phyloP scores from a whole-genome alignment of 805 yeast species.

The Schwanniomyces vanrijiae region DNA sequence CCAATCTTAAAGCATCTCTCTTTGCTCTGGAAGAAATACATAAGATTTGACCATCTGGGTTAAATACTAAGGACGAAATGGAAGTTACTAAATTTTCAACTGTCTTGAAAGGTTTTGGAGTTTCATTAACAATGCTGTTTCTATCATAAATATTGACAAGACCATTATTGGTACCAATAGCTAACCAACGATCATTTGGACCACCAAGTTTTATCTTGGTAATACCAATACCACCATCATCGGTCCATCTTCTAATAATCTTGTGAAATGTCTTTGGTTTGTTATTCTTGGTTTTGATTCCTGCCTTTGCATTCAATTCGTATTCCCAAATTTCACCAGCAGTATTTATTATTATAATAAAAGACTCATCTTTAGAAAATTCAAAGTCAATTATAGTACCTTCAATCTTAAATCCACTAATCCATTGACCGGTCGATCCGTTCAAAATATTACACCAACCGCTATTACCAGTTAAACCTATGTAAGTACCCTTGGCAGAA shows the following conservation, averaged over 20 bases:
- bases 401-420: slow-evolving; percentile 84
- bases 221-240: slow-evolving; percentile 81
- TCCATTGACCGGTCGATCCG: slow-evolving; percentile 80
- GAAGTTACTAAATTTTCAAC: slow-evolving; percentile 82
- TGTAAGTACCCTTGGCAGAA: slow-evolving; percentile 67
- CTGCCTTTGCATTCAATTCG: slow-evolving; percentile 18
- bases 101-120: slow-evolving; percentile 55
- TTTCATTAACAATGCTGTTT: slow-evolving; percentile 16
- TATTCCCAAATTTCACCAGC: slow-evolving; percentile 93
- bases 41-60: slow-evolving; percentile 85
- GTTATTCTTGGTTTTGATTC: slow-evolving; percentile 21
- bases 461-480: slow-evolving; percentile 77
- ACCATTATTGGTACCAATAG: slow-evolving; percentile 87
- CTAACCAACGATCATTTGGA: slow-evolving; percentile 70
- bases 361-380: slow-evolving; percentile 51
- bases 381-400: slow-evolving; percentile 83
- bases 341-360: slow-evolving; percentile 59
- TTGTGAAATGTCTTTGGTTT: slow-evolving; percentile 26
- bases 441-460: slow-evolving; percentile 90
- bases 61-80: slow-evolving; percentile 69
- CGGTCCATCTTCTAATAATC: slow-evolving; percentile 73
- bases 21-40: slow-evolving; percentile 83
- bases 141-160: slow-evolving; percentile 85
- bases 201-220: slow-evolving; percentile 78
- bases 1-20: slow-evolving; percentile 81